Percentiles rank a stretch among this genome's conserved stretches.
Conservation (phyloP, 2,329 filamentous ascomycete genomes). For the Ophiocordyceps robertsii region DNA sequence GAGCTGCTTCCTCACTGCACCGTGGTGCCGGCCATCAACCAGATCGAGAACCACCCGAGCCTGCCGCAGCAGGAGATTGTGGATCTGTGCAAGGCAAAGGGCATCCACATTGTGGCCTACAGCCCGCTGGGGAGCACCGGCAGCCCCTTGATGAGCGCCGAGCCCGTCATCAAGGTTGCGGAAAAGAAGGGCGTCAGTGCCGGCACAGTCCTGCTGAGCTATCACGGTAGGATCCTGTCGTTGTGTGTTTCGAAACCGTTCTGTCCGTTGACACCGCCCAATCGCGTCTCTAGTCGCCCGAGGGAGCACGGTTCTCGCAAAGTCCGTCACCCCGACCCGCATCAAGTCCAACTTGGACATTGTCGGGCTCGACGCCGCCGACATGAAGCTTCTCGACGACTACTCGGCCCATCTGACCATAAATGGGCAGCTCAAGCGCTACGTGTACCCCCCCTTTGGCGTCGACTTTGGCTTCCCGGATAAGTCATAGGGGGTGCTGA, state of each 20-base stretch:
- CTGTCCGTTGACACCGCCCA: background rate
- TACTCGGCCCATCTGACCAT: conserved; percentile 37
- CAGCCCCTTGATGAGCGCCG: conserved; percentile 49
- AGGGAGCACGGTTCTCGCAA: conserved; percentile 58
- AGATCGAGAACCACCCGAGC: conserved; percentile 62
- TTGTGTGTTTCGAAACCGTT: conserved; percentile 7
- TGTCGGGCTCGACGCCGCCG: conserved; percentile 49
- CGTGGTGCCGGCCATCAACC: conserved; percentile 53
- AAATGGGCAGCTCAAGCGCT: conserved; percentile 42
- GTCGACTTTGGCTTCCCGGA: conserved; percentile 62
- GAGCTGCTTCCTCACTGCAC: conserved; percentile 34
- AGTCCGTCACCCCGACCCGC: conserved; percentile 54
- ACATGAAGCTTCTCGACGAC: conserved; percentile 43
- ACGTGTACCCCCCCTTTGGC: conserved; percentile 56
- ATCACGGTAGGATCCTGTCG: conserved; percentile 59
- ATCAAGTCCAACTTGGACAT: conserved; percentile 60
- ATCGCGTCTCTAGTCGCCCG: conserved; percentile 38
- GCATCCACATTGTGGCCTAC: conserved; percentile 62
- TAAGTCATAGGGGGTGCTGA: conserved; percentile 24
- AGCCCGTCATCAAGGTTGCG: conserved; percentile 48
- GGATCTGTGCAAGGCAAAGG: conserved; percentile 52
- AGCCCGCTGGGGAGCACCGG: conserved; percentile 52
- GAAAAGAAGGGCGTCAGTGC: conserved; percentile 48
- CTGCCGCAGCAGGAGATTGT: conserved; percentile 61
- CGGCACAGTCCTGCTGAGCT: conserved; percentile 55